Evolutionary conservation across 768 basidiomycete species (phyloP), one percentile per base, ranked within the genome.

Genomic region (Podaxis rugospora): DNA sequence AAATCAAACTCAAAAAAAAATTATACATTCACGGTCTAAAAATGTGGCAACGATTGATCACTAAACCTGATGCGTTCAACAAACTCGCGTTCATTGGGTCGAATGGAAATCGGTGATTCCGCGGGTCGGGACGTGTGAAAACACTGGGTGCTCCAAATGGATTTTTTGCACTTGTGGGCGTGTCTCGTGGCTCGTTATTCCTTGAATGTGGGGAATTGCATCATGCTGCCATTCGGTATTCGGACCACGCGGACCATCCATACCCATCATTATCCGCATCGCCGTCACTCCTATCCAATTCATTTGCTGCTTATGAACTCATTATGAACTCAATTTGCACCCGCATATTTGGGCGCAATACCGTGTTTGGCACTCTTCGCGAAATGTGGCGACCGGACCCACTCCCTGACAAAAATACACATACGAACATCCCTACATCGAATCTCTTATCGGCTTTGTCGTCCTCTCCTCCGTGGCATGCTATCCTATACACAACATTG

Each of bases 1-100:
- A 52, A 59, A 53, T 58, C 58, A 52, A 59, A 59, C 46, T 52
- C 57, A 25, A 36, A 59, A 51, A 51, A 52, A 51, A 51, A 27
- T 39, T 37, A 39, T 42, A 28, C 25, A 25, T 25, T 36, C 18
- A 27, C 37, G 11, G 2, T 18, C 27, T 35, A 16, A 47, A 32
- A 57, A 21, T 10, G 2, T n/a, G 28, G 47, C 39, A 50, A 35
- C 23, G 16, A 49, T 23, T 28, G 25, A 11, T 21, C 16, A 2
- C 13, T 21, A 23, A 49, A n/a, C 18, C 27, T 21, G 16, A 11
- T 16, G 10, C 27, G 27, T 28, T 28, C 27, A 28, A 28, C 27
- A 28, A 28, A 28, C 27, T 28, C 27, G 27, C n/a, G 5, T 21
- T 11, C 36, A 50, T 25, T 35, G 28, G 47, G 14, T 25, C 46